These are phyloP conservation scores for Aurinia saxatilis DNA, from an alignment of 345 rosid genomes.

Conservation along the genomic window DNA sequence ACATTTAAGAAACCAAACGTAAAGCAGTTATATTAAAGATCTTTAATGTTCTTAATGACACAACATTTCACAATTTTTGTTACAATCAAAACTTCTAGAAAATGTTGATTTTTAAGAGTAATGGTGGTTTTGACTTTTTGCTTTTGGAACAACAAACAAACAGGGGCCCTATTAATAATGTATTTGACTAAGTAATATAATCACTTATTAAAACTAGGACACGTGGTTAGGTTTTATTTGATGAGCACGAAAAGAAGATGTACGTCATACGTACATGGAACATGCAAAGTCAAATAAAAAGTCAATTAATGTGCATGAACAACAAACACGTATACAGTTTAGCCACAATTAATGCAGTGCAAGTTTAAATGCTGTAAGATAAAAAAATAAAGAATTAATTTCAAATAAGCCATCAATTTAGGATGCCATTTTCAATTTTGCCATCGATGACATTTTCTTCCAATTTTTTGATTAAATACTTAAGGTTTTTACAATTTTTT, in stretches of 20 bases:
- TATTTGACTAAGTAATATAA: background rate
- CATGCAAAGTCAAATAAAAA: conserved; percentile 2
- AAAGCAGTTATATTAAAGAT: too few species aligned
- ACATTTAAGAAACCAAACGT: too few species aligned
- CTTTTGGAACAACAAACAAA: background rate
- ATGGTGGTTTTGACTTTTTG: conserved; percentile 18
- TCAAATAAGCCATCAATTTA: too few species aligned
- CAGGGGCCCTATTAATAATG: background rate
- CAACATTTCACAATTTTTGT: too few species aligned
- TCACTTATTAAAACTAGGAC: background rate
- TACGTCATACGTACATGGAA: conserved; percentile 15
- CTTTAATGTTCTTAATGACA: too few species aligned
- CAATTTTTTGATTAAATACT: too few species aligned
- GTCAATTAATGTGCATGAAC: conserved; percentile 10
- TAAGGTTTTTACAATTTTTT: too few species aligned
- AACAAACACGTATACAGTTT: background rate
- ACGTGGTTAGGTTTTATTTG: conserved; percentile 14
- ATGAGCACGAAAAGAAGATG: conserved; percentile 14
- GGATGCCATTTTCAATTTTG: too few species aligned
- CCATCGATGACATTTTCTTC: background rate
- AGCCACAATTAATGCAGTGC: background rate
- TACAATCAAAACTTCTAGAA: too few species aligned
- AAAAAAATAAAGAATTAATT: background rate
- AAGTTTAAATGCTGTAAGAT: background rate
- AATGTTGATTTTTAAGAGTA: background rate